A percentile compares a stretch with the other conserved stretches of the same genome.
Conservation (phyloP, 345 rosid genomes). For the Stellera chamaejasme region DNA sequence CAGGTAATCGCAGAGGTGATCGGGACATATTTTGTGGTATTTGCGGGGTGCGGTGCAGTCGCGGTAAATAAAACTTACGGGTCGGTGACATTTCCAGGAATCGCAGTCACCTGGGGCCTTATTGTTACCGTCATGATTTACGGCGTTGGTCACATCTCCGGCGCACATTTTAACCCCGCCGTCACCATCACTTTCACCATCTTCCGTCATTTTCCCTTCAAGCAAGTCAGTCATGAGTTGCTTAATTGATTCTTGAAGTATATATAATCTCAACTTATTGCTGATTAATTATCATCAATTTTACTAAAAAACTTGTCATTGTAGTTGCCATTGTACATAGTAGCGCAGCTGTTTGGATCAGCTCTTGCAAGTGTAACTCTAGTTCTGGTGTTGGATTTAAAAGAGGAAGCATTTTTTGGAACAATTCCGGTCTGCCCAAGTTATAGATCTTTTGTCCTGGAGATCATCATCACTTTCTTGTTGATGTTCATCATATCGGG, state of each 20-base stretch:
- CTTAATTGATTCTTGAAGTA: no score
- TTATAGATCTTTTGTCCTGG: constrained; percentile 29
- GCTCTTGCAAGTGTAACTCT: constrained; percentile 37
- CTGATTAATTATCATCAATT: no score
- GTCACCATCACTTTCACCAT: constrained; percentile 57
- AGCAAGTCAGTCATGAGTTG: constrained; percentile 28
- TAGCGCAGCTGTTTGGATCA: constrained; percentile 37
- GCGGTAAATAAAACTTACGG: constrained; percentile 60
- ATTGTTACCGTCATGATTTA: constrained; percentile 72
- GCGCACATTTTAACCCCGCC: constrained; percentile 78
- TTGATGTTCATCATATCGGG: constrained; percentile 49
- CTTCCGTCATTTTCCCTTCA: constrained; percentile 43
- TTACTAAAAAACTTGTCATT: no score
- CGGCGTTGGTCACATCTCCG: constrained; percentile 67
- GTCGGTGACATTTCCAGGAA: constrained; percentile 52
- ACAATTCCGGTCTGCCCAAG: constrained; percentile 39
- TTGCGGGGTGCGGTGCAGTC: constrained; percentile 67
- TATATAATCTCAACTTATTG: background rate
- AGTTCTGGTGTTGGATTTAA: constrained; percentile 14
- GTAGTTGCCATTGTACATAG: constrained; percentile 40
- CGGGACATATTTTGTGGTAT: constrained; percentile 66
- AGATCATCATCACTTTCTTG: constrained; percentile 41
- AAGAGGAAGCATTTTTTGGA: constrained; percentile 26
- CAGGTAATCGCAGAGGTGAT: constrained; percentile 59
- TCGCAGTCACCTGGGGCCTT: constrained; percentile 59